Base-by-base conservation (phyloP, 2,329 filamentous ascomycete species). In the Coleophoma crateriformis region DNA sequence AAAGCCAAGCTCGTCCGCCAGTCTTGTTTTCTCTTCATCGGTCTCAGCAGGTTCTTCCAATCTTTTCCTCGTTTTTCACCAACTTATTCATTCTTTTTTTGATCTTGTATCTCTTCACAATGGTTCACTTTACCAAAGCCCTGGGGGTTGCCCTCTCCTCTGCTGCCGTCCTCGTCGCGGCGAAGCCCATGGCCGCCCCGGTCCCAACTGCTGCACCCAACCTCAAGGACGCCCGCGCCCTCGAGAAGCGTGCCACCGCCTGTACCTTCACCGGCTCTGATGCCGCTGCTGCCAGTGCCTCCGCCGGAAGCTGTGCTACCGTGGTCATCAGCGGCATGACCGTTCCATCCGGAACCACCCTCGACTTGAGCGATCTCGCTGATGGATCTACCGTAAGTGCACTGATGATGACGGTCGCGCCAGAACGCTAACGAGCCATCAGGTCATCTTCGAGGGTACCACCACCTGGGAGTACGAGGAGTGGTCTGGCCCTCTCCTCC, bases 391-490 rank as follows among this genome's bases (percentile, higher is more conserved):
- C 55, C 20, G 57, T 58, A 48, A 33, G 46, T 34, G 7, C 15
- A 8, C 11, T 19, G 11, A 11, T 4, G 10, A 8, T 6, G 1
- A 4, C 11, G 10, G 20, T n/a, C 20, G 15, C 20, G 20, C 44
- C 15, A 13, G 14, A 14, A 22, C 14, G 13, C 33, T 12, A 38
- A 10, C 14, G n/a, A 14, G 10, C 12, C 14, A n/a, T 17, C 20
- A 64, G 49, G 73, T 86, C 54, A 78, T 77, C 57, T 87, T 87
- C 66, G 65, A 79, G 50, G 85, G 84, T 40, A 78, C 71, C 14
- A 87, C 84, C n/a, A 81, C 77, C 48, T 88, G 84, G 59, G 83
- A 73, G 17, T 86, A 85, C 68, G 70, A 79, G 54, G 77, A 84
- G 59, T 87, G 83, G 84, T 63, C 64, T 1, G 84, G 84, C 0